Percentiles rank a stretch among this genome's conserved stretches.
These are phyloP conservation scores for Colletotrichum liaoningense DNA, from an alignment of 2,329 filamentous ascomycete species.

Conservation along the genomic window DNA sequence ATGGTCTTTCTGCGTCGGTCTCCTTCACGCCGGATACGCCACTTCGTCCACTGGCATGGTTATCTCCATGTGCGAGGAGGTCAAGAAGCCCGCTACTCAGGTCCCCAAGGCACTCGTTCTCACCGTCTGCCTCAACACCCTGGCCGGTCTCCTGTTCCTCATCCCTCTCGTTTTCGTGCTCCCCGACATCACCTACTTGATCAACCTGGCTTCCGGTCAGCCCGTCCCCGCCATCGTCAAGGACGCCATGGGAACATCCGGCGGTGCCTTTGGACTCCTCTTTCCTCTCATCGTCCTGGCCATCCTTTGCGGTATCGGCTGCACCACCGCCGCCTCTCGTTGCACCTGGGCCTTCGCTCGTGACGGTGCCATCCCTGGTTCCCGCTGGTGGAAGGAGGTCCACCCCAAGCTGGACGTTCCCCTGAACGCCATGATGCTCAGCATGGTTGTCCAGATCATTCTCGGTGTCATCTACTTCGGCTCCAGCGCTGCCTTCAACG, in stretches of 20 bases:
- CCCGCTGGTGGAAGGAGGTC: conserved; percentile 69
- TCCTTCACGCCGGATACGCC: conserved; percentile 78
- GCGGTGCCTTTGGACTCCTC: conserved; percentile 71
- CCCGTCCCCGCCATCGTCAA: conserved; percentile 75
- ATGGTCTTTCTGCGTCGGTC: conserved; percentile 80
- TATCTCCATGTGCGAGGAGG: conserved; percentile 83
- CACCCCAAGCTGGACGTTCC: conserved; percentile 73
- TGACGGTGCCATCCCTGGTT: conserved; percentile 76
- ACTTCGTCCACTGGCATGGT: conserved; percentile 85
- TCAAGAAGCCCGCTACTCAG: conserved; percentile 72
- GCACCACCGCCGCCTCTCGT: conserved; percentile 75
- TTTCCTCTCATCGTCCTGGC: conserved; percentile 75
- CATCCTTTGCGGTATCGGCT: conserved; percentile 75
- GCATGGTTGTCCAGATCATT: conserved; percentile 72
- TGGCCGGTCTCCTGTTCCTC: conserved; percentile 75
- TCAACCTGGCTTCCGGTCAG: conserved; percentile 66
- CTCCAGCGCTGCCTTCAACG: conserved; percentile 76
- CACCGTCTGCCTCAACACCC: conserved; percentile 74
- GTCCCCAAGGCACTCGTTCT: conserved; percentile 80
- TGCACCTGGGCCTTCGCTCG: conserved; percentile 78
- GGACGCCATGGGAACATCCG: conserved; percentile 68
- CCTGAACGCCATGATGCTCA: conserved; percentile 79
- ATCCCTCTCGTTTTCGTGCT: conserved; percentile 77
- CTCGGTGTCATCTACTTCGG: conserved; percentile 78
- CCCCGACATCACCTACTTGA: conserved; percentile 68